Evolutionary conservation across 441 rosid species (phyloP).

Genomic region (Kokia cookei): DNA sequence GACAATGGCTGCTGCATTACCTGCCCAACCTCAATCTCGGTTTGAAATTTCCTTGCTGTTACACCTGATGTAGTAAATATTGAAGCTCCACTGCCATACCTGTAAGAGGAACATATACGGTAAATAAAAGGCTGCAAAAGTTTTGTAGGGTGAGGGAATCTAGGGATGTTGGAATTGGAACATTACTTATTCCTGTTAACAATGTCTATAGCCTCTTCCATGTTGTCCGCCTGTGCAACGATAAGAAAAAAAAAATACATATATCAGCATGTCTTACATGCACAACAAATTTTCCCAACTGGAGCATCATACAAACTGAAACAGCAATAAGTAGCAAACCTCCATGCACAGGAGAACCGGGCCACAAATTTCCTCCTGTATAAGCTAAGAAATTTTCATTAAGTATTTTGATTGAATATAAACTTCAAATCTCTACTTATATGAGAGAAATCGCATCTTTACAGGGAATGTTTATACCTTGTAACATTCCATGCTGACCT

Average conservation of each 20-base stretch:
- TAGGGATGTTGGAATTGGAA: neutral
- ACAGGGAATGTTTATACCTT: slow-evolving; percentile 21
- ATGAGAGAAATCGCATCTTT: neutral
- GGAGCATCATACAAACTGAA: neutral
- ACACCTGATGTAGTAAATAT: slow-evolving; percentile 36
- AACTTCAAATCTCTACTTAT: neutral
- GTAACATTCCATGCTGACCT: slow-evolving; percentile 44
- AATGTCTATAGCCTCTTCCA: slow-evolving; percentile 37
- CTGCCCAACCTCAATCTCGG: slow-evolving; percentile 41
- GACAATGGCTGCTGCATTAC: slow-evolving; percentile 7
- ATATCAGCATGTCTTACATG: neutral
- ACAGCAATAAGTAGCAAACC: slow-evolving; percentile 16
- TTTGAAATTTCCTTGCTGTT: slow-evolving; percentile 46
- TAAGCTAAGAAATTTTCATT: slow-evolving; percentile 1
- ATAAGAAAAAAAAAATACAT: neutral
- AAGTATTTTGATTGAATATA: neutral
- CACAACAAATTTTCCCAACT: neutral
- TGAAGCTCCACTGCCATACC: slow-evolving; percentile 45
- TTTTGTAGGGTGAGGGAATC: neutral
- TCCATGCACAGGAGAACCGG: slow-evolving; percentile 44
- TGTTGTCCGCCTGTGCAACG: slow-evolving; percentile 29
- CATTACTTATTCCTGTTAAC: slow-evolving; percentile 36
- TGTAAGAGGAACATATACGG: neutral
- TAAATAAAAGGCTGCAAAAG: neutral
- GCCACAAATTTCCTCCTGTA: slow-evolving; percentile 45